Evolutionary conservation across 805 yeast species (phyloP).

Genomic region (Starmera quercuum): DNA sequence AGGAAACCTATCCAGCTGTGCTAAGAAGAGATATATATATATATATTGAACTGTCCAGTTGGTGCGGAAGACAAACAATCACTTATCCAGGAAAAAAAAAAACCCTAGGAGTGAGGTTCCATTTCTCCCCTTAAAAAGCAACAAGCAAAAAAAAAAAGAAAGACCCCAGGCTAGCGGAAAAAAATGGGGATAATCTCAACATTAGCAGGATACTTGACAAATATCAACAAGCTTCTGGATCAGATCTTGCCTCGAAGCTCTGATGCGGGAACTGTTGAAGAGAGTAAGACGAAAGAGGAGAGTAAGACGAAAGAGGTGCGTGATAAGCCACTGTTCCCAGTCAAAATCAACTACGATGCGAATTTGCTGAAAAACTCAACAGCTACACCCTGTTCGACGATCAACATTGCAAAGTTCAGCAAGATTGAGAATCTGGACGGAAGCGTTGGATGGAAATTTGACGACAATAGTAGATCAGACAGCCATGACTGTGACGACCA

Average conservation of each 20-base stretch:
- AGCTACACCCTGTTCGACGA: conserved; percentile 37
- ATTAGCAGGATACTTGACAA: neutral
- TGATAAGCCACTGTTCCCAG: conserved; percentile 16
- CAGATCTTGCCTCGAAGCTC: neutral
- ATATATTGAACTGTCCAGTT: too few relatives aligned
- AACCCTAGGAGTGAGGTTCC: too few relatives aligned
- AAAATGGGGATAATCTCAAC: neutral
- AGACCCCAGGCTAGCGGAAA: neutral
- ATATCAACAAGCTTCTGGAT: neutral
- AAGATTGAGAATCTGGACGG: conserved; percentile 47
- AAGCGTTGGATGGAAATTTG: conserved; percentile 48
- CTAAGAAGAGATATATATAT: too few relatives aligned
- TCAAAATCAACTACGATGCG: conserved; percentile 8
- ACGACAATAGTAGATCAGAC: neutral
- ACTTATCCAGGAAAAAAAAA: too few relatives aligned
- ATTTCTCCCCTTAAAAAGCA: too few relatives aligned
- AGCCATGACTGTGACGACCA: conserved; percentile 5
- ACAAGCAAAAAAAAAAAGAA: neutral
- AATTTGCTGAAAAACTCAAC: conserved; percentile 5
- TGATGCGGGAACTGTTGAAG: too few relatives aligned
- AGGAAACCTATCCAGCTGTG: too few relatives aligned
- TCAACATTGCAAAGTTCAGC: conserved; percentile 37
- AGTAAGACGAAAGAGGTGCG: neutral
- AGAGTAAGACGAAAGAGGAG: neutral
- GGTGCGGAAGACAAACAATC: too few relatives aligned